These are phyloP conservation scores for Grigorovia yakushimaensis DNA, from an alignment of 805 yeast species.

Conservation along the genomic window DNA sequence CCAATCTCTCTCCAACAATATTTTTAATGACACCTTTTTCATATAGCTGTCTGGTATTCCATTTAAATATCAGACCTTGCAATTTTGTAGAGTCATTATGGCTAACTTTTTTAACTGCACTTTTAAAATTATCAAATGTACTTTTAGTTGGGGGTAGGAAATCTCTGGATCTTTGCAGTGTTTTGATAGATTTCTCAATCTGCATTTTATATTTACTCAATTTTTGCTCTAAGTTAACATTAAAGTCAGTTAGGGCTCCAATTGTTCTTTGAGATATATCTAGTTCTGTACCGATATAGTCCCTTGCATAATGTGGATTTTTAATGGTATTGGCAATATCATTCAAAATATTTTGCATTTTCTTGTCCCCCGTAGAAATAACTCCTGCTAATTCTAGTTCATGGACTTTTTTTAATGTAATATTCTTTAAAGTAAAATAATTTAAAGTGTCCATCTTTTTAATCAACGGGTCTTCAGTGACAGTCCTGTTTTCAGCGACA, in stretches of 20 bases:
- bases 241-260: constrained; percentile 36
- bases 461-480: constrained; percentile 30
- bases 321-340: constrained; percentile 75
- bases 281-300: constrained; percentile 39
- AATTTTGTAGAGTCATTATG: constrained; percentile 19
- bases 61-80: constrained; percentile 53
- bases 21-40: constrained; percentile 63
- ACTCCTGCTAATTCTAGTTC: constrained; percentile 63
- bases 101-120: constrained; percentile 31
- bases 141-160: constrained; percentile 23
- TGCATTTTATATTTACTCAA: constrained; percentile 36
- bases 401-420: constrained; percentile 63
- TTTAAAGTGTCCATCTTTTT: constrained; percentile 38
- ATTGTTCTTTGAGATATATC: constrained; percentile 37
- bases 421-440: constrained; percentile 69
- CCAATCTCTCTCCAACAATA: constrained; percentile 43
- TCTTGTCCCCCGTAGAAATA: constrained; percentile 50
- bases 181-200: constrained; percentile 41
- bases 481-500: constrained; percentile 33
- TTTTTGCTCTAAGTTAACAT: constrained; percentile 33
- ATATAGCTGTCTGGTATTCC: constrained; percentile 61
- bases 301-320: constrained; percentile 43
- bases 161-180: constrained; percentile 34
- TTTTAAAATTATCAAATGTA: constrained; percentile 32
- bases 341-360: constrained; percentile 70